Evolutionary conservation across 805 yeast species (phyloP).

Genomic region (Monosporozyma solicola): DNA sequence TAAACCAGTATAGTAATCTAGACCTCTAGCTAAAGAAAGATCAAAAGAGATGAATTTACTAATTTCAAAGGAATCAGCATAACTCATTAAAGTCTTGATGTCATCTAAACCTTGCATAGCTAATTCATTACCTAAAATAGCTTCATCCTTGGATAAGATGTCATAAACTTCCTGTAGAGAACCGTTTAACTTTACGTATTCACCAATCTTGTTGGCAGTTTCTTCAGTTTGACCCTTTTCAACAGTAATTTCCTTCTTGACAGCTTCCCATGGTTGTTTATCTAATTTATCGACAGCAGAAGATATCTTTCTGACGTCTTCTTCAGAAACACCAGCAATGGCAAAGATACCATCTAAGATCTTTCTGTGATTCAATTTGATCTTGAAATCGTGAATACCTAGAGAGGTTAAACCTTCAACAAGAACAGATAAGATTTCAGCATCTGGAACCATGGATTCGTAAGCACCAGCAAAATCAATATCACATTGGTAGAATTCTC

Average conservation of each 20-base stretch:
- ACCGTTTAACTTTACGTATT: constrained; percentile 81
- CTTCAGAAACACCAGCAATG: constrained; percentile 89
- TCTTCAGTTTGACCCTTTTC: constrained; percentile 88
- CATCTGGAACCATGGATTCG: constrained; percentile 93
- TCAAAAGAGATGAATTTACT: constrained; percentile 68
- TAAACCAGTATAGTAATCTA: constrained; percentile 95
- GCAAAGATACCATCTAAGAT: constrained; percentile 91
- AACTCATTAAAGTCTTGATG: constrained; percentile 64
- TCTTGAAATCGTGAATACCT: constrained; percentile 82
- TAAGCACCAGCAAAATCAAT: constrained; percentile 91
- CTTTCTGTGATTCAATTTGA: constrained; percentile 92
- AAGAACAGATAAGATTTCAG: constrained; percentile 72
- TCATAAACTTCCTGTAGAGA: constrained; percentile 53
- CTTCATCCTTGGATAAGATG: constrained; percentile 47
- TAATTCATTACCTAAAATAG: constrained; percentile 51
- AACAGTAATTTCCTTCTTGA: constrained; percentile 80
- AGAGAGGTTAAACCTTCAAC: constrained; percentile 79
- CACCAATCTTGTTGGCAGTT: constrained; percentile 90
- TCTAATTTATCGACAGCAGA: constrained; percentile 96
- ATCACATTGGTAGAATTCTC: constrained; percentile 99
- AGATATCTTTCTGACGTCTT: constrained; percentile 86
- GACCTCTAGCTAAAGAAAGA: constrained; percentile 91
- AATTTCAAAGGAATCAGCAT: constrained; percentile 76
- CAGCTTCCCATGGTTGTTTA: constrained; percentile 91
- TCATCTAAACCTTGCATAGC: constrained; percentile 80